Conservation (phyloP, 2,329 filamentous ascomycete species). For the Cytospora schulzeri region DNA sequence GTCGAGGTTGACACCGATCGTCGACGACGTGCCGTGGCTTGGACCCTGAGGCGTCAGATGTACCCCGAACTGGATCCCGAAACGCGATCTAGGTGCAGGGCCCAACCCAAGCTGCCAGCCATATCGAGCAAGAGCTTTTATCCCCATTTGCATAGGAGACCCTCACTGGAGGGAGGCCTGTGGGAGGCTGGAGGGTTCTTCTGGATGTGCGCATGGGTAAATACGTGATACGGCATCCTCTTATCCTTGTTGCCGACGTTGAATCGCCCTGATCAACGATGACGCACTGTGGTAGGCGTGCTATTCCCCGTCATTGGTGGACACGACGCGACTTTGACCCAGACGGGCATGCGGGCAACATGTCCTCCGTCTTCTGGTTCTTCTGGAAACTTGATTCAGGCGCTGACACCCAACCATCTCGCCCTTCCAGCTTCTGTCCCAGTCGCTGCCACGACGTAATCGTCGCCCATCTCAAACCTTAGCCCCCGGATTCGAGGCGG, state of each 20-base stretch:
- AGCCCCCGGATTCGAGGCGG: not conserved
- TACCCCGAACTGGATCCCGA: not conserved
- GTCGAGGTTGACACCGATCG: not conserved
- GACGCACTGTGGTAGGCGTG: conserved; percentile 11
- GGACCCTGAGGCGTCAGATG: not conserved
- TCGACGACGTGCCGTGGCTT: not conserved
- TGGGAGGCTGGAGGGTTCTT: not conserved
- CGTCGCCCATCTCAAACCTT: not conserved
- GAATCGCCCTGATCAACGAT: conserved; percentile 17
- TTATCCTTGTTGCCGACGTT: not conserved
- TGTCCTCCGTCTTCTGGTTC: not conserved
- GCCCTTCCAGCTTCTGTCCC: not conserved
- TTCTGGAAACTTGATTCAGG: conserved; percentile 7
- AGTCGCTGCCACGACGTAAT: conserved; percentile 8
- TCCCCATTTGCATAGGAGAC: not conserved
- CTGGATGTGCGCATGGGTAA: not conserved
- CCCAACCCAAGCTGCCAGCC: not conserved
- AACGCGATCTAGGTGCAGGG: not conserved
- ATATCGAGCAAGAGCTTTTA: not conserved
- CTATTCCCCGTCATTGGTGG: conserved; percentile 3
- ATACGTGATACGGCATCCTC: not conserved
- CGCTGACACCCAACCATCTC: conserved; percentile 3
- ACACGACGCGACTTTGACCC: not conserved
- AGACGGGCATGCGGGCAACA: not conserved
- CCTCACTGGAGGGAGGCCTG: not conserved